Evolutionary conservation across 495 filamentous ascomycete species (phyloP).

Genomic region (Xylaria cubensis): DNA sequence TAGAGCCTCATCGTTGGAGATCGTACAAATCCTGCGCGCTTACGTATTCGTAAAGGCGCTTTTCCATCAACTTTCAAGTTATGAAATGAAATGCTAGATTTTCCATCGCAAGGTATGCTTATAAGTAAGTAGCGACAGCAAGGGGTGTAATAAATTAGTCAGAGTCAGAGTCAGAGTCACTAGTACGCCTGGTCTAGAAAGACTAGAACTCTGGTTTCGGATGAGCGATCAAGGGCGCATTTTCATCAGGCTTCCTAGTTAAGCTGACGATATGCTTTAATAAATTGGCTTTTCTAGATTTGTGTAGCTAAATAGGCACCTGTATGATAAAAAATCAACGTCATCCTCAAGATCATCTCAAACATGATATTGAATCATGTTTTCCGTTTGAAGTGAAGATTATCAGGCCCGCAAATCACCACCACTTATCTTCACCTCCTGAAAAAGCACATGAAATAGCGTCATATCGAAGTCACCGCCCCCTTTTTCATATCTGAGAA

Average conservation of each 20-base stretch:
- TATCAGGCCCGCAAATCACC: neutral
- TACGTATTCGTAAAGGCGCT: neutral
- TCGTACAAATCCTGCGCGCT: slow-evolving; percentile 4
- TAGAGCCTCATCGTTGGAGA: neutral
- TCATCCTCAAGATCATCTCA: neutral
- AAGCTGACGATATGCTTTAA: neutral
- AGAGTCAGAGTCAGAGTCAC: neutral
- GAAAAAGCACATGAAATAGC: too few species aligned
- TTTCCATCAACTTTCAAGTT: neutral
- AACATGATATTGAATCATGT: neutral
- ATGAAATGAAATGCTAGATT: neutral
- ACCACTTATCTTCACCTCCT: neutral
- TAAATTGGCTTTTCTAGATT: neutral
- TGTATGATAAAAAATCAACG: neutral
- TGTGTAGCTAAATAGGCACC: neutral
- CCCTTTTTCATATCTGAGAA: neutral
- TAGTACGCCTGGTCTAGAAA: neutral
- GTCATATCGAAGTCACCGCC: neutral
- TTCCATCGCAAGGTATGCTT: neutral
- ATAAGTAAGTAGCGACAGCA: neutral
- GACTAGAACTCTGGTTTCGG: neutral
- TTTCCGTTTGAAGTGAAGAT: neutral
- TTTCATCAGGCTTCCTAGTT: neutral
- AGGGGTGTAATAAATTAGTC: neutral
- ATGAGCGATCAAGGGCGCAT: neutral